Evolutionary conservation across 768 basidiomycete genomes (phyloP), one percentile per base, ranked within the genome.

Genomic region (Scleroderma citrinum): DNA sequence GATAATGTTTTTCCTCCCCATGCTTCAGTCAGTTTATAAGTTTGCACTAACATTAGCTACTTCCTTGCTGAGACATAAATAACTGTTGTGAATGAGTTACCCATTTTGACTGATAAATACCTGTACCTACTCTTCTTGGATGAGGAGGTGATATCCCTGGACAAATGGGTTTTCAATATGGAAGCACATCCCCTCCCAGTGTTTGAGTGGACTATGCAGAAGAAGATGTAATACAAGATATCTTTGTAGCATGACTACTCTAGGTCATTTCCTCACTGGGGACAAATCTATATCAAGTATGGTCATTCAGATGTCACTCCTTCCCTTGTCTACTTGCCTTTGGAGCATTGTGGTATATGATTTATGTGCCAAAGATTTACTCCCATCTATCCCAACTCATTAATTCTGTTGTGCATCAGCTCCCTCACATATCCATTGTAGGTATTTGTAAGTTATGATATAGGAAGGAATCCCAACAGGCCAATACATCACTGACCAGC

Each of bases 101-200:
- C 17, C 24, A 17, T 19, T 37, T 16, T 40, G 6, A 3, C 16
- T 42, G 26, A 42, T 36, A 30, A 24, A 67, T 88, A 89, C 61
- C 71, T 87, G 40, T 83, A 84, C 62, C 70, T 90, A 19, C 64
- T 86, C 60, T 90, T 87, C 64, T 69, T 70, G 46, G 76, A 85
- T 26, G 75, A 79, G 8, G 83, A 89, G 53, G 73, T 73, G 3
- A 54, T 87, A 37, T 71, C 77, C 5, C 65, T 80, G 32, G 69
- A 76, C 19, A 68, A 74, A 39, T 83, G 75, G 74, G 80, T 83
- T 5, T 80, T 82, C 52, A 83, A 82, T 53, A 83, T 81, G 0
- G 82, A 83, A 64, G 90, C 87, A 5, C 90, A 91, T 61, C 85
- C 89, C 11, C 70, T 90, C 16, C 86, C 85, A 8, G 72, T 87